These are phyloP conservation scores for Diaporthe batatas DNA, from an alignment of 2,329 filamentous ascomycete species.

Conservation along the genomic window DNA sequence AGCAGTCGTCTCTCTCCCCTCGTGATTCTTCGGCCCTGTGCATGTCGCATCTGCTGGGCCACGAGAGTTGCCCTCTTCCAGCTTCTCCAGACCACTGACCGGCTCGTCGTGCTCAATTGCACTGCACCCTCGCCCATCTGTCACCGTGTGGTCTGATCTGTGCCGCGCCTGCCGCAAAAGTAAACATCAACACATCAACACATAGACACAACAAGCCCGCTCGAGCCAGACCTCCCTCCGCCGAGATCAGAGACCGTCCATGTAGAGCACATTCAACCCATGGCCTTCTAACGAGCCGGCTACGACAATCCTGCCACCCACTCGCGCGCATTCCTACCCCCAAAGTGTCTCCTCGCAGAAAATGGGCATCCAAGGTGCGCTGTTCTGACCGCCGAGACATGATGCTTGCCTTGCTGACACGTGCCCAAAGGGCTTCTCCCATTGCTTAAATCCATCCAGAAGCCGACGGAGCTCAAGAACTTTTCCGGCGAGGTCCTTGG, in stretches of 20 bases:
- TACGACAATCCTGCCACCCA: neutral
- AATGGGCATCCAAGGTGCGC: constrained; percentile 49
- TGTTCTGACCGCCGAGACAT: too few species aligned
- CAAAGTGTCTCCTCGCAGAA: constrained; percentile 21
- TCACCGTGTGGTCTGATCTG: neutral
- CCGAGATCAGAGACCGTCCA: neutral
- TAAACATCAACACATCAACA: constrained; percentile 14
- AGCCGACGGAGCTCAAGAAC: constrained; percentile 86
- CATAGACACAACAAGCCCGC: neutral
- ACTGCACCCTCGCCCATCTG: neutral
- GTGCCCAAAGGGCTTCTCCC: constrained; percentile 79
- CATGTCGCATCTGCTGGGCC: neutral
- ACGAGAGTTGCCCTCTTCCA: neutral
- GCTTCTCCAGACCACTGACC: neutral
- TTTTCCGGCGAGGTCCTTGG: constrained; percentile 89
- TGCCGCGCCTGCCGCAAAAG: constrained; percentile 14
- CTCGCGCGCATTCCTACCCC: neutral
- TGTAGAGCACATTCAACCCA: neutral
- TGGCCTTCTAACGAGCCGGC: constrained; percentile 21
- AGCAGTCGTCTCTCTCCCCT: neutral
- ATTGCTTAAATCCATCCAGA: constrained; percentile 96
- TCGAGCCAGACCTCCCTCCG: neutral
- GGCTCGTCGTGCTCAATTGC: constrained; percentile 3
- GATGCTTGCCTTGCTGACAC: neutral
- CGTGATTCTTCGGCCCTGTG: neutral